Percentiles rank a stretch among this genome's conserved stretches.
Evolutionary conservation across 2,329 filamentous ascomycete genomes (phyloP).

Genomic region (Raffaelea ambrosiae): DNA sequence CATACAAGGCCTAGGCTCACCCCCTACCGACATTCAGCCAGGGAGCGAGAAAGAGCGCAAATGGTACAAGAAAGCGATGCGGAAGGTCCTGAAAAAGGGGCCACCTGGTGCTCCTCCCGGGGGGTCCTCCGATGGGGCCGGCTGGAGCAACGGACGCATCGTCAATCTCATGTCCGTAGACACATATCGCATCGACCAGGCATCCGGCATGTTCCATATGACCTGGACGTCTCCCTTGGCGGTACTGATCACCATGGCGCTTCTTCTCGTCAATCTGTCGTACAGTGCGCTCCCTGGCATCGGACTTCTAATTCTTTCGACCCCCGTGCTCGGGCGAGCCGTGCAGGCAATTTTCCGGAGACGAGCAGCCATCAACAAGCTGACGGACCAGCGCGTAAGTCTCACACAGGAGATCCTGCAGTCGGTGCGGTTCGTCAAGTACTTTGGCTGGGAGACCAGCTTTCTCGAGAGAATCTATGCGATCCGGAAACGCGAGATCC

Average conservation of each 20-base stretch:
- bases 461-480: slow-evolving; percentile 70
- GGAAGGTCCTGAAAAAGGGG: too few relatives aligned
- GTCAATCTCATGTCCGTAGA: slow-evolving; percentile 94
- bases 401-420: slow-evolving; percentile 88
- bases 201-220: slow-evolving; percentile 82
- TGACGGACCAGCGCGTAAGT: slow-evolving; percentile 86
- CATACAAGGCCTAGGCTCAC: too few relatives aligned
- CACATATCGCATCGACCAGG: slow-evolving; percentile 84
- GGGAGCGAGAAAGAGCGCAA: neutral
- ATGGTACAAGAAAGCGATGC: slow-evolving; percentile 7
- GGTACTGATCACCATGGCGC: slow-evolving; percentile 66
- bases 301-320: slow-evolving; percentile 65
- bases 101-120: too few relatives aligned
- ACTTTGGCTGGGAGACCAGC: slow-evolving; percentile 87
- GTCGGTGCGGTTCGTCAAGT: slow-evolving; percentile 91
- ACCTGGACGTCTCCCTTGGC: slow-evolving; percentile 79
- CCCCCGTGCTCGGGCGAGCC: slow-evolving; percentile 68
- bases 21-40: slow-evolving; percentile 27
- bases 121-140: slow-evolving; percentile 44
- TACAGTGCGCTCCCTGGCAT: slow-evolving; percentile 89
- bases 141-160: slow-evolving; percentile 89
- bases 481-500: slow-evolving; percentile 69
- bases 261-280: slow-evolving; percentile 78
- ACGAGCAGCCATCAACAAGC: slow-evolving; percentile 76
- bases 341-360: slow-evolving; percentile 69